Evolutionary conservation across 2,329 filamentous ascomycete genomes (phyloP).

Genomic region (Penicillium sp.): DNA sequence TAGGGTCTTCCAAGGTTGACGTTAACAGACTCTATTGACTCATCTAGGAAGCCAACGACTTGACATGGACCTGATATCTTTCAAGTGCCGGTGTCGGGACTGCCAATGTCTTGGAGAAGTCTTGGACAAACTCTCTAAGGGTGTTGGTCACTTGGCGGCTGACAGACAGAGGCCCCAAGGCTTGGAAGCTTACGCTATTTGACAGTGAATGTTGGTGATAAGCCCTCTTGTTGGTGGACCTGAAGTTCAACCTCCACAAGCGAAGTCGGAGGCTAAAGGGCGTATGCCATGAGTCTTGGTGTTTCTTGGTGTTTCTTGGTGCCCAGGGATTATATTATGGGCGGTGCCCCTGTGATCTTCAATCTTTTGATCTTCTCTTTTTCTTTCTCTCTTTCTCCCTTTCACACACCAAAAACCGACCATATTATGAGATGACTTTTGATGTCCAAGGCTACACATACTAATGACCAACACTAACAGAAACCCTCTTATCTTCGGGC

Average conservation of each 20-base stretch:
- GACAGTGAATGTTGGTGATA: not conserved
- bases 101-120: not conserved
- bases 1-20: too few species aligned
- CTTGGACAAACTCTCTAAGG: not conserved
- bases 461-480: conserved; percentile 9
- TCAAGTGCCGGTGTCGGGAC: not conserved
- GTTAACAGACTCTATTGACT: not conserved
- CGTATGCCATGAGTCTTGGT: conserved; percentile 4
- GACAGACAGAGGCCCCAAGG: not conserved
- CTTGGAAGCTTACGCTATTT: conserved; percentile 1
- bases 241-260: not conserved
- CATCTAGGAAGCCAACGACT: too few species aligned
- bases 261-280: conserved; percentile 8
- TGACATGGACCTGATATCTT: not conserved
- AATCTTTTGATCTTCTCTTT: not conserved
- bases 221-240: conserved; percentile 6
- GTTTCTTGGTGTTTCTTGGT: conserved; percentile 2
- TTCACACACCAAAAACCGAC: not conserved
- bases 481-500: conserved; percentile 16
- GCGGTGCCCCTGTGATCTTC: not conserved
- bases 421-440: not conserved
- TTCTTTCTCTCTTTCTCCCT: not conserved
- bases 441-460: not conserved
- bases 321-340: not conserved
- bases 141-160: not conserved